Conservation (phyloP, 176 grass and related monocot species). For the Carex kokanica region DNA sequence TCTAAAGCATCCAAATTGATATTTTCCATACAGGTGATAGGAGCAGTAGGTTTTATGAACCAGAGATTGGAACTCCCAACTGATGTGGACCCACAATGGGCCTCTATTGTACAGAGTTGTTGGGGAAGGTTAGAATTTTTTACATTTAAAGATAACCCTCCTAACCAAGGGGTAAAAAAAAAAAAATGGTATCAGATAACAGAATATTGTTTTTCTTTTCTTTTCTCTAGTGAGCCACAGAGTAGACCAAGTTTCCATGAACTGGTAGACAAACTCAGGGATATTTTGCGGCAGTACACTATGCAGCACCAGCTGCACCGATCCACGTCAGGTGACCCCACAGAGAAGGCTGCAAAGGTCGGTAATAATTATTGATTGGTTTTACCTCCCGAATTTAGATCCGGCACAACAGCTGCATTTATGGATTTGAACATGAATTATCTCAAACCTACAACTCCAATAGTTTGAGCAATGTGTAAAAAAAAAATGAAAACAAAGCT, state of each 20-base stretch:
- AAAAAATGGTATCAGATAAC: background rate
- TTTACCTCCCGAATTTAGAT: background rate
- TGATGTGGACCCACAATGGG: slow-evolving; percentile 79
- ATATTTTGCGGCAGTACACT: slow-evolving; percentile 55
- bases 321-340: slow-evolving; percentile 30
- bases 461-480: slow-evolving; percentile 2
- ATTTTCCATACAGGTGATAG: slow-evolving; percentile 57
- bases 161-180: background rate
- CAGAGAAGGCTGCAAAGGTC: slow-evolving; percentile 32
- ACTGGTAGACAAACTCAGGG: slow-evolving; percentile 62
- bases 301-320: slow-evolving; percentile 57
- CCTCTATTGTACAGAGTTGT: slow-evolving; percentile 74
- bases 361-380: slow-evolving; percentile 42
- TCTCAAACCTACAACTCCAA: background rate
- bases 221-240: slow-evolving; percentile 56
- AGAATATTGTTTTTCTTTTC: background rate
- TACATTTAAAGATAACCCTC: background rate
- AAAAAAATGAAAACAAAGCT: background rate
- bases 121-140: slow-evolving; percentile 62
- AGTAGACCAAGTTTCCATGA: slow-evolving; percentile 71
- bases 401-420: background rate
- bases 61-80: slow-evolving; percentile 76
- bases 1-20: slow-evolving; percentile 7
- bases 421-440: background rate
- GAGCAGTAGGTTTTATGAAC: slow-evolving; percentile 93